Conservation (phyloP, 495 filamentous ascomycete genomes). For the Arthonia radiata region DNA sequence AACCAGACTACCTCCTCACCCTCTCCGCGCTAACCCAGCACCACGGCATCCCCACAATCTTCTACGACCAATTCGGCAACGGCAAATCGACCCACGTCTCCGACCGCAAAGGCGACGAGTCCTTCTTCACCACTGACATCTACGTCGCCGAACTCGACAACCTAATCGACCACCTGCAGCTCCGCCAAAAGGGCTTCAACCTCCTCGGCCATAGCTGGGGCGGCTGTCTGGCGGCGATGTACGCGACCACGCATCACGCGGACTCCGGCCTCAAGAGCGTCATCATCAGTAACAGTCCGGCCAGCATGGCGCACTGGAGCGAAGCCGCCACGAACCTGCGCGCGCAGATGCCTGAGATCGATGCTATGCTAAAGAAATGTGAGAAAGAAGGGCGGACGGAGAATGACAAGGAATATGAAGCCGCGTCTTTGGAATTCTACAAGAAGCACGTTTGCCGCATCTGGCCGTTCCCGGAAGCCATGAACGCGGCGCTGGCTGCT, state of each 20-base stretch:
- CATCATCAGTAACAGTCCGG: slow-evolving; percentile 17
- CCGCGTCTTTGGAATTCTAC: slow-evolving; percentile 18
- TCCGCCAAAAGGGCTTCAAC: background rate
- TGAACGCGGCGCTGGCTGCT: too few relatives aligned
- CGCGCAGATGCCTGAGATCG: slow-evolving; percentile 17
- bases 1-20: slow-evolving; percentile 5
- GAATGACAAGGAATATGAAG: slow-evolving; percentile 19
- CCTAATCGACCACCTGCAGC: background rate
- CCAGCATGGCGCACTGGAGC: slow-evolving; percentile 13
- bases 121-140: background rate
- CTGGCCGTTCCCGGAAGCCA: slow-evolving; percentile 15
- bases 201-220: background rate
- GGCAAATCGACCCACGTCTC: background rate
- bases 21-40: slow-evolving; percentile 1
- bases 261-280: slow-evolving; percentile 17
- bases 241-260: slow-evolving; percentile 5
- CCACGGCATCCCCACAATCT: background rate
- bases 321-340: slow-evolving; percentile 11
- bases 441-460: slow-evolving; percentile 17
- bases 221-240: background rate
- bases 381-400: slow-evolving; percentile 17
- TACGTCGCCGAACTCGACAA: background rate
- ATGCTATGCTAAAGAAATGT: slow-evolving; percentile 15
- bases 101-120: background rate
- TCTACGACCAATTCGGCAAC: background rate